Evolutionary conservation across 306 rosid species (phyloP), one percentile per base, ranked within the genome.

Genomic region (Sechiopsis laciniata): DNA sequence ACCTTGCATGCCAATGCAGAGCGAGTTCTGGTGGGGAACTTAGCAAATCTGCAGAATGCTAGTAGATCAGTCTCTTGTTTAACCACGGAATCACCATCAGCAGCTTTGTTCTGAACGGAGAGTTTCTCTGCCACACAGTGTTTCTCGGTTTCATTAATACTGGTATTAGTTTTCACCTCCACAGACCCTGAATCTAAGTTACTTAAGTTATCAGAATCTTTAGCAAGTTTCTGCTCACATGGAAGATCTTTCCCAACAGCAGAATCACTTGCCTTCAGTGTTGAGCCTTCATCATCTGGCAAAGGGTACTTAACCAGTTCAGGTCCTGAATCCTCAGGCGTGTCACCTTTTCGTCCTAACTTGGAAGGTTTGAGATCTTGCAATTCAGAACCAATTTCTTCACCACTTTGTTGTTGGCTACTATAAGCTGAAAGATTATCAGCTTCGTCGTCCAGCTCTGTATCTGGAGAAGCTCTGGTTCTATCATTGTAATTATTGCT

Each of bases 21-120:
- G 63, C 98, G 97, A 1, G 74, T 87, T 80, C 78, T 88, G 17
- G 98, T 90, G 71, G 98, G 98, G 60, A 88, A 89, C 89, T 88
- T 90, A 32, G 85, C 83, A 77, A 83, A 88, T 69, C 85, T 87
- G 80, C 93, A 87, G 0, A 85, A 78, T 12, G 88, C 83, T 57
- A 88, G 82, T 42, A 90, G 84, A 86, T 90, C 89, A 74, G 82
- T 75, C 48, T 75, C 78, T 76, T 2, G 83, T 73, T 76, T 76
- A 63, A 76, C 73, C 24, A 83, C 77, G 75, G 76, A 56, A 78
- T 72, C 80, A 60, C 70, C 76, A 71, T 82, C 90, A 65, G 58
- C 79, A 73, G 75, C 86, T 67, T 73, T 75, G 19, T 74, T 78
- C 78, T 78, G 80, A 17, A 64, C 37, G 46, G 83, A 81, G 21